phyloP scores from a whole-genome alignment of 1,284 basidiomycete species.

The Heliocybe sulcata region DNA sequence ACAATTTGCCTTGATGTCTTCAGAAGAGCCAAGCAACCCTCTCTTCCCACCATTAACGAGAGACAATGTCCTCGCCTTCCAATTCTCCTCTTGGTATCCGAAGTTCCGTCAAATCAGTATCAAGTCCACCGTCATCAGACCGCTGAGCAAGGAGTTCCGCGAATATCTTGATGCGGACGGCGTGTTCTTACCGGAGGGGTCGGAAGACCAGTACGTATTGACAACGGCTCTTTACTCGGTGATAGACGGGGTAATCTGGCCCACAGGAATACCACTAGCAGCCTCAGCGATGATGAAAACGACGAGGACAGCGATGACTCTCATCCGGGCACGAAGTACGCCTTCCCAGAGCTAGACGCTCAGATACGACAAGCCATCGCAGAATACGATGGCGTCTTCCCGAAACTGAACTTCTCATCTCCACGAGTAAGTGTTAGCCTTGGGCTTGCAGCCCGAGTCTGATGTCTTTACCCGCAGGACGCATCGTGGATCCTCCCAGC shows the following conservation, averaged over 20 bases:
- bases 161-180: conserved; percentile 77
- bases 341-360: conserved; percentile 75
- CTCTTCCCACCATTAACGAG: conserved; percentile 46
- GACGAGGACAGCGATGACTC: conserved; percentile 30
- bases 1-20: too few relatives aligned
- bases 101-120: conserved; percentile 64
- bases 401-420: conserved; percentile 92
- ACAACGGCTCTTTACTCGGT: conserved; percentile 4
- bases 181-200: conserved; percentile 78
- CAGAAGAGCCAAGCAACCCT: too few relatives aligned
- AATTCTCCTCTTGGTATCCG: conserved; percentile 88
- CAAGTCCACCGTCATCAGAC: conserved; percentile 73
- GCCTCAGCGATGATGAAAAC: conserved; percentile 20
- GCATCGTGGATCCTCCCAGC: conserved; percentile 88
- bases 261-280: neutral
- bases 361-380: conserved; percentile 64
- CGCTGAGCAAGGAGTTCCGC: conserved; percentile 58
- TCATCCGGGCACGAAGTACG: conserved; percentile 29
- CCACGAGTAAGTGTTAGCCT: conserved; percentile 55
- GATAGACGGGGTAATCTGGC: conserved; percentile 11
- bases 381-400: conserved; percentile 82
- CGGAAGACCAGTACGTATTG: conserved; percentile 59
- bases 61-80: conserved; percentile 62
- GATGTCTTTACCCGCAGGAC: conserved; percentile 47
- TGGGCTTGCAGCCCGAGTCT: neutral